Evolutionary conservation across 139 green algal genomes (phyloP).

Genomic region (Gonium pectorale): DNA sequence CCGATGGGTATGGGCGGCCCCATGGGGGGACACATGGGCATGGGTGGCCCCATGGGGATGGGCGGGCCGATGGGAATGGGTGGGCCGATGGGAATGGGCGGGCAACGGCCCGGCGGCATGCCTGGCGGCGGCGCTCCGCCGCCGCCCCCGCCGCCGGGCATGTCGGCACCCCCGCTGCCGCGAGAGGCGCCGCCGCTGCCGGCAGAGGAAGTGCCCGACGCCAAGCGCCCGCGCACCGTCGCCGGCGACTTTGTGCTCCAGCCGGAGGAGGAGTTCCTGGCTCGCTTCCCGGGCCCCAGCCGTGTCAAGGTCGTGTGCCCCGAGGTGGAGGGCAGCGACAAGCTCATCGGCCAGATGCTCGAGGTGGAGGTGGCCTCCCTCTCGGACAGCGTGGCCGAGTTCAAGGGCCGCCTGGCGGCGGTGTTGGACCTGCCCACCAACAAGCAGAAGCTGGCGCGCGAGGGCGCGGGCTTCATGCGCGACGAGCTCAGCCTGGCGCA

Average conservation of each 20-base stretch:
- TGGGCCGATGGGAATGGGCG: background rate
- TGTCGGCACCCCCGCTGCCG: slow-evolving; percentile 29
- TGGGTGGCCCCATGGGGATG: slow-evolving; percentile 41
- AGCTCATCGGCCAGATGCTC: slow-evolving; percentile 84
- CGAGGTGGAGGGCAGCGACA: slow-evolving; percentile 74
- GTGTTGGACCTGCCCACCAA: slow-evolving; percentile 75
- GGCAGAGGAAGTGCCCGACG: slow-evolving; percentile 63
- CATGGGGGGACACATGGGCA: slow-evolving; percentile 40
- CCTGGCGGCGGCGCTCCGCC: slow-evolving; percentile 24
- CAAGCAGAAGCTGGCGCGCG: slow-evolving; percentile 78
- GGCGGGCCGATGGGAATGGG: slow-evolving; percentile 1
- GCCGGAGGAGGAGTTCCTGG: slow-evolving; percentile 86
- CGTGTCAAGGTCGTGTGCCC: slow-evolving; percentile 62
- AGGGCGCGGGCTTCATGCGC: slow-evolving; percentile 78
- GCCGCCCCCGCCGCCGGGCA: background rate
- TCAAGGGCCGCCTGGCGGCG: slow-evolving; percentile 78
- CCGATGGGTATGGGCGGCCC: slow-evolving; percentile 27
- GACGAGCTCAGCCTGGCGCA: slow-evolving; percentile 83
- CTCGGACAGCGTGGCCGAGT: slow-evolving; percentile 59
- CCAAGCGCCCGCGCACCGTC: slow-evolving; percentile 68
- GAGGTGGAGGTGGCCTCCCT: slow-evolving; percentile 81
- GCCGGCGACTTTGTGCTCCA: slow-evolving; percentile 79
- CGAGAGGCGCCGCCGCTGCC: slow-evolving; percentile 54
- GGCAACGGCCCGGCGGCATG: slow-evolving; percentile 28
- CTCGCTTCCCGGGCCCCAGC: slow-evolving; percentile 41